These are phyloP conservation scores for Pythium sp. DNA, from an alignment of 352 stramenopile genomes.

Conservation along the genomic window DNA sequence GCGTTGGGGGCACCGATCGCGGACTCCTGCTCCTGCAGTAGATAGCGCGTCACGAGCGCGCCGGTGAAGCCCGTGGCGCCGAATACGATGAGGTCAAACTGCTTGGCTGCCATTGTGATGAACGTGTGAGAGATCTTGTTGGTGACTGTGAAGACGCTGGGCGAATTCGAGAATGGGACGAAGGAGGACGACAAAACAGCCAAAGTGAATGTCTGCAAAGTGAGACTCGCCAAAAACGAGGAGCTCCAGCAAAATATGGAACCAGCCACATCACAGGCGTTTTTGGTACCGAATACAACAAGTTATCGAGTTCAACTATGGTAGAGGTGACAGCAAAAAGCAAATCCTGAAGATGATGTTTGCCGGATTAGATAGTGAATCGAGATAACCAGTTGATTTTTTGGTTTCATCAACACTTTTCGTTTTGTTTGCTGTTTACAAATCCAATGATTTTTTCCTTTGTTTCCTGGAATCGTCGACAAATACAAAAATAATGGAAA, in stretches of 20 bases:
- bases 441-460: too few relatives aligned
- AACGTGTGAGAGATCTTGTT: not conserved
- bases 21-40: conserved; percentile 45
- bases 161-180: not conserved
- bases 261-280: not conserved
- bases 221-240: not conserved
- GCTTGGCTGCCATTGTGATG: conserved; percentile 19
- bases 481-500: not conserved
- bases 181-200: not conserved
- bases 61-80: conserved; percentile 91
- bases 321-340: not conserved
- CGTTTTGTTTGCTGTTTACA: too few relatives aligned
- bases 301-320: not conserved
- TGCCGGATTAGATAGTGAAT: not conserved
- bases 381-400: not conserved
- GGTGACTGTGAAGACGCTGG: not conserved
- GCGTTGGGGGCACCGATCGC: conserved; percentile 19
- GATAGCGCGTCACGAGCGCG: conserved; percentile 64
- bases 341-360: too few relatives aligned
- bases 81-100: conserved; percentile 75
- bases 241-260: not conserved
- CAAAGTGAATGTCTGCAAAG: conserved; percentile 4
- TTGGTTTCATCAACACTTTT: not conserved
- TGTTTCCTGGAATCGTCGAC: too few relatives aligned
- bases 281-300: not conserved